phyloP scores from a whole-genome alignment of 345 rosid genomes.

The Luvunga scandens region DNA sequence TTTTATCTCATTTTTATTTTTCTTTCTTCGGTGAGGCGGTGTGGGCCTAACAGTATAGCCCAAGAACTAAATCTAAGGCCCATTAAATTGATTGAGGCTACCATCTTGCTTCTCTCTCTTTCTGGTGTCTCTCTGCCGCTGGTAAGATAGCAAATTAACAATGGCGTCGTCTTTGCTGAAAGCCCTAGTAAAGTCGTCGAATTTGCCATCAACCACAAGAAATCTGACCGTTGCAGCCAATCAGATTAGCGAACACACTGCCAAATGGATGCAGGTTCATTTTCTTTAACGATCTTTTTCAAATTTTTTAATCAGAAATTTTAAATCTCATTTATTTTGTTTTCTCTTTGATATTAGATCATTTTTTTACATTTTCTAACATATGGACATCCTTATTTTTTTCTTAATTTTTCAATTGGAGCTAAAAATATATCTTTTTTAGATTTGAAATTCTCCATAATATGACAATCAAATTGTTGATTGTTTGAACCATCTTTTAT shows the following conservation, averaged over 20 bases:
- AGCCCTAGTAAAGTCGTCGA: constrained; percentile 46
- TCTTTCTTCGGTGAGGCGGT: no score
- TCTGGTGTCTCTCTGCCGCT: no score
- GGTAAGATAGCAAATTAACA: neutral
- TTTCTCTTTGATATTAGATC: neutral
- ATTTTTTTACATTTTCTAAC: neutral
- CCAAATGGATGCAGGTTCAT: constrained; percentile 94
- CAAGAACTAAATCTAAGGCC: neutral
- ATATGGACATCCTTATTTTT: neutral
- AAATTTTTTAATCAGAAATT: neutral
- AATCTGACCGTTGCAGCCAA: constrained; percentile 35
- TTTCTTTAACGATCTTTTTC: neutral
- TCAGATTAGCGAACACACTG: constrained; percentile 68
- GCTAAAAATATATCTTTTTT: neutral
- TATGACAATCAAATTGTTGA: neutral
- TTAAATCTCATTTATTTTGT: neutral
- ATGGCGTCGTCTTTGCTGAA: constrained; percentile 64
- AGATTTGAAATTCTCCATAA: neutral
- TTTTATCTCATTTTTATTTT: no score
- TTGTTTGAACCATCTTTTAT: neutral
- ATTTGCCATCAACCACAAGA: constrained; percentile 41
- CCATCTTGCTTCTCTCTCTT: neutral
- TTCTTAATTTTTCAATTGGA: neutral
- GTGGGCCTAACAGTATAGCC: neutral
- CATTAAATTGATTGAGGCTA: neutral